Conservation (phyloP, 1,284 basidiomycete species). For the Wolfiporia cocos region DNA sequence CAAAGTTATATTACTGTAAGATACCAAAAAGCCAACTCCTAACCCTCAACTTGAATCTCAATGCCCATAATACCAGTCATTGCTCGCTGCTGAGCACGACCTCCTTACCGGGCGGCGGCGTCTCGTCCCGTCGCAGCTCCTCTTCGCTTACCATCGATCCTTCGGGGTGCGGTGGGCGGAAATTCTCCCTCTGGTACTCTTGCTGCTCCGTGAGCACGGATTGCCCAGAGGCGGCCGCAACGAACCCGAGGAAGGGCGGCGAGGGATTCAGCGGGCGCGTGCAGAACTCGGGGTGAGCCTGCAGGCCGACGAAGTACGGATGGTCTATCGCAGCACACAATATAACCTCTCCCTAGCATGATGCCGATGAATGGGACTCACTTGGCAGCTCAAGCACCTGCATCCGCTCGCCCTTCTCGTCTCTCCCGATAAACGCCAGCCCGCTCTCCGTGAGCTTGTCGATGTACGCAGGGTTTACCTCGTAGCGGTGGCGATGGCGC, state of each 20-base stretch:
- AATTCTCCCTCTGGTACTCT: constrained; percentile 48
- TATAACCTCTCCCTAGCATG: neutral
- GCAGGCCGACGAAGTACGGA: constrained; percentile 92
- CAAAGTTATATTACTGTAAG: no score
- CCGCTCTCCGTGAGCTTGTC: constrained; percentile 69
- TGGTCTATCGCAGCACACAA: no score
- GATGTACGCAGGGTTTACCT: constrained; percentile 91
- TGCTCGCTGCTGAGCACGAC: constrained; percentile 18
- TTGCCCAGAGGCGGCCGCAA: constrained; percentile 76
- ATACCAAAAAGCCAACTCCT: no score
- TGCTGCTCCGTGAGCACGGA: constrained; percentile 73
- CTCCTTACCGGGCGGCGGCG: constrained; percentile 22
- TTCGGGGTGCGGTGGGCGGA: constrained; percentile 46
- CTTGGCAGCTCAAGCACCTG: constrained; percentile 88
- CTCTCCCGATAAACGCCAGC: constrained; percentile 85
- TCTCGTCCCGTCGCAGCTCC: constrained; percentile 27
- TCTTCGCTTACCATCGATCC: constrained; percentile 44
- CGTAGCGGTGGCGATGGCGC: constrained; percentile 95
- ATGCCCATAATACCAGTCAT: no score
- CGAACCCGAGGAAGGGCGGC: constrained; percentile 94
- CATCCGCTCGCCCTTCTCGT: constrained; percentile 97
- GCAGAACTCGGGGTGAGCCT: constrained; percentile 99
- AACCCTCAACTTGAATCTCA: no score
- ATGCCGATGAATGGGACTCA: constrained; percentile 30
- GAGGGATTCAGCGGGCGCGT: constrained; percentile 98